Base-by-base conservation (phyloP, 768 basidiomycete species). In the Asterophora lycoperdoides region DNA sequence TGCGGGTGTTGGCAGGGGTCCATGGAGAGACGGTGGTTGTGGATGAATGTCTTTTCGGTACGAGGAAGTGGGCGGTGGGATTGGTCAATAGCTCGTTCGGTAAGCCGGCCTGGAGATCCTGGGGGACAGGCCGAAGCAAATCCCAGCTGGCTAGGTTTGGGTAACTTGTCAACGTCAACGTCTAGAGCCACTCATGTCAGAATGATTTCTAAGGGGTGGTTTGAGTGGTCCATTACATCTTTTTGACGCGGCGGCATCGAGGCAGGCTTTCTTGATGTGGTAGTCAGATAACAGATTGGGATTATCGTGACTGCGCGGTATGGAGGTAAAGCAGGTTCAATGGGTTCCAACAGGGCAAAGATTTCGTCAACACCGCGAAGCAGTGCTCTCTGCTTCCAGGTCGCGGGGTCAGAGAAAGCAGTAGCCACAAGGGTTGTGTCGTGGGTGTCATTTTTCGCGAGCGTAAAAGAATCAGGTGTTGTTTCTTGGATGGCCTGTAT, bases 11-110 rank as follows among this genome's bases (percentile, higher is more conserved):
- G 49, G 52, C 68, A 78, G 6, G 75, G 71, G 42, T 76, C 63
- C 74, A 77, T 76, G 34, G 70, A 57, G 6, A 59, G 55, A 6
- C 58, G 63, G 60, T 76, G 75, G 35, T 74, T 64, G 51, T 74
- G 60, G 46, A 78, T 75, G 51, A 78, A 78, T 0, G 69, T 68
- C 48, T 66, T 67, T 30, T 53, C 37, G 17, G 33, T 47, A 7
- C 57, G 51, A 8, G 50, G 55, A 8, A 62, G 51, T 2, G 59
- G 63, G 10, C 55, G 62, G 2, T 42, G 51, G 19, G 40, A 46
- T 41, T 63, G 61, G 34, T 58, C 49, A 15, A 68, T 57, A 1
- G 61, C 62, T 34, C 53, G 33, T 19, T 64, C 59, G 9, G 18
- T 36, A 10, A 52, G 55, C 35, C 64, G 61, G 1, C 56, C 64